phyloP scores from a whole-genome alignment of 805 yeast genomes.

The Saccharomycopsis fermentans region DNA sequence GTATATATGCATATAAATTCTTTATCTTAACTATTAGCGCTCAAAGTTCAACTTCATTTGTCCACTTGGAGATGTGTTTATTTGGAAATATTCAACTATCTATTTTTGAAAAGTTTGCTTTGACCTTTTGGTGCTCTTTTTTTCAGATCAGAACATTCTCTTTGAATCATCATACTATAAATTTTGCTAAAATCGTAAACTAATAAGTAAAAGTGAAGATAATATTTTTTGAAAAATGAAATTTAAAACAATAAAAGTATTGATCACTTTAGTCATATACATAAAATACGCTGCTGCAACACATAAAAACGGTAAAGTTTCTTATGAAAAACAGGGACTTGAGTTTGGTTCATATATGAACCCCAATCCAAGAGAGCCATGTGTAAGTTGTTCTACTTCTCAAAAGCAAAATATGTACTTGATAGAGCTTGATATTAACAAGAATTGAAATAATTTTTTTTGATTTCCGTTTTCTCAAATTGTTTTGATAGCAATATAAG shows the following conservation, averaged over 20 bases:
- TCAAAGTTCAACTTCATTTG: too few species aligned
- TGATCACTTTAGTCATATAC: background rate
- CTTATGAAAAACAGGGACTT: background rate
- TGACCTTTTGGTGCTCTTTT: too few species aligned
- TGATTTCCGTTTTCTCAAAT: background rate
- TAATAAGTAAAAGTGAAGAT: background rate
- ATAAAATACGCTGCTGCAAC: background rate
- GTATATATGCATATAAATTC: background rate
- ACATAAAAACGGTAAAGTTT: background rate
- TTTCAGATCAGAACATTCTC: background rate
- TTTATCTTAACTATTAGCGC: background rate
- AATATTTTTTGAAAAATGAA: background rate
- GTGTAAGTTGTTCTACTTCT: constrained; percentile 23
- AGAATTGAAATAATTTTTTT: background rate
- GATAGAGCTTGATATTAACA: background rate
- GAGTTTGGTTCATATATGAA: constrained; percentile 36
- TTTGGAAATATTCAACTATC: too few species aligned
- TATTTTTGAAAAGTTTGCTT: too few species aligned
- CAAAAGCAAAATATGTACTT: too few species aligned
- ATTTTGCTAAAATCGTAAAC: background rate
- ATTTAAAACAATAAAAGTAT: background rate
- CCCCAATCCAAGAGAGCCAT: constrained; percentile 36
- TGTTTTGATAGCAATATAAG: background rate
- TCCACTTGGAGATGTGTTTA: too few species aligned
- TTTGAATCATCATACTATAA: background rate